These are phyloP conservation scores for Solanum pimpinellifolium DNA, from an alignment of 257 asterid genomes.

Conservation along the genomic window DNA sequence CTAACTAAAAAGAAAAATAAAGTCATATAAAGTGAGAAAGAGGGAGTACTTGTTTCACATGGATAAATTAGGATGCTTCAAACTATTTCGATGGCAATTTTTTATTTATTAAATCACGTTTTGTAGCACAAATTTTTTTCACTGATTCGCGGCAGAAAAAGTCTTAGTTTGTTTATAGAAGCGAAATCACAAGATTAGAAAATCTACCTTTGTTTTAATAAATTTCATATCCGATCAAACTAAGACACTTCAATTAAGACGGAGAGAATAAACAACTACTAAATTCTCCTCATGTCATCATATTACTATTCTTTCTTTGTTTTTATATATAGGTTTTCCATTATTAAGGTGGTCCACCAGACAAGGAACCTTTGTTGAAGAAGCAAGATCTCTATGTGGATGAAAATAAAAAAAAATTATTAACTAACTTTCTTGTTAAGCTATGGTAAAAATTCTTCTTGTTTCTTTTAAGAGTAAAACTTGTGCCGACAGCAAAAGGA, in stretches of 20 bases:
- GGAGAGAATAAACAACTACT: not conserved
- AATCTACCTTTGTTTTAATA: not conserved
- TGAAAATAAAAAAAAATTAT: not conserved
- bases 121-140: no score
- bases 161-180: not conserved
- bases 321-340: not conserved
- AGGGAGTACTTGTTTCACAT: no score
- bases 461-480: not conserved
- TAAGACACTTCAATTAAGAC: not conserved
- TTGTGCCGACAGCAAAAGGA: constrained; percentile 14
- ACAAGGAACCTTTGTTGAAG: constrained; percentile 34
- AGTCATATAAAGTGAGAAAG: no score
- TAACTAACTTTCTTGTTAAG: constrained; percentile 20
- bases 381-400: constrained; percentile 18
- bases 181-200: not conserved
- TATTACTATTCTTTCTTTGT: constrained; percentile 13
- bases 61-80: not conserved
- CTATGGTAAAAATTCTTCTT: not conserved
- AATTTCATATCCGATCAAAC: not conserved
- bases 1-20: no score
- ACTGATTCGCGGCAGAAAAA: not conserved
- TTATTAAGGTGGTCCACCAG: constrained; percentile 24
- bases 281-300: constrained; percentile 13
- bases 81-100: no score
- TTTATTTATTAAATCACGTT: no score